phyloP scores from a whole-genome alignment of 1,284 basidiomycete genomes.

The Tylopilus orsonianus region DNA sequence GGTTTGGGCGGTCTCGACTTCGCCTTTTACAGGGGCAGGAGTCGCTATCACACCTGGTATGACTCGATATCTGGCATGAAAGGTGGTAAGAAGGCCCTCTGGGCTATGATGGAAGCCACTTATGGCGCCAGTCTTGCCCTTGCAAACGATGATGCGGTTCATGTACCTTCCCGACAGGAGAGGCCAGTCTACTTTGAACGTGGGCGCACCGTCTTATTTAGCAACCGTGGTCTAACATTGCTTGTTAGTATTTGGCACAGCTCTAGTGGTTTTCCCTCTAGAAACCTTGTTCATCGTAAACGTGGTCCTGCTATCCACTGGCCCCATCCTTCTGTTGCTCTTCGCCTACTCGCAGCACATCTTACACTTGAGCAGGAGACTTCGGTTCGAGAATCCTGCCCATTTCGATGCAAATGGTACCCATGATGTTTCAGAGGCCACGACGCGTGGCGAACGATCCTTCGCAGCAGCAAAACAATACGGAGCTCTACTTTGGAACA shows the following conservation, averaged over 20 bases:
- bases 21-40: conserved; percentile 70
- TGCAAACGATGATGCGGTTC: conserved; percentile 40
- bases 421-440: conserved; percentile 7
- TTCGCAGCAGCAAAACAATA: conserved; percentile 19
- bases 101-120: conserved; percentile 73
- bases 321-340: conserved; percentile 54
- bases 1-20: conserved; percentile 68
- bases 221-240: background rate
- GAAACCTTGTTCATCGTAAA: conserved; percentile 53
- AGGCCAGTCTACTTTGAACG: conserved; percentile 71
- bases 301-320: conserved; percentile 57
- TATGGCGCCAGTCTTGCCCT: conserved; percentile 54
- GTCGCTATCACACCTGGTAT: conserved; percentile 69
- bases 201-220: conserved; percentile 37
- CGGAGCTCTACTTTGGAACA: conserved; percentile 39
- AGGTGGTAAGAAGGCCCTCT: conserved; percentile 56
- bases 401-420: conserved; percentile 7
- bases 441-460: conserved; percentile 9
- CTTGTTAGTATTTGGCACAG: conserved; percentile 56
- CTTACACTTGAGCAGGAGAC: conserved; percentile 14
- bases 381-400: conserved; percentile 21
- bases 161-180: conserved; percentile 14
- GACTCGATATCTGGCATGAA: conserved; percentile 58
- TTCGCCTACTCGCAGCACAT: conserved; percentile 39
- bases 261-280: conserved; percentile 55